Percentiles rank a stretch among this genome's conserved stretches.
phyloP scores from a whole-genome alignment of 1,139 yeast species.

The Meyerozyma carpophila region DNA sequence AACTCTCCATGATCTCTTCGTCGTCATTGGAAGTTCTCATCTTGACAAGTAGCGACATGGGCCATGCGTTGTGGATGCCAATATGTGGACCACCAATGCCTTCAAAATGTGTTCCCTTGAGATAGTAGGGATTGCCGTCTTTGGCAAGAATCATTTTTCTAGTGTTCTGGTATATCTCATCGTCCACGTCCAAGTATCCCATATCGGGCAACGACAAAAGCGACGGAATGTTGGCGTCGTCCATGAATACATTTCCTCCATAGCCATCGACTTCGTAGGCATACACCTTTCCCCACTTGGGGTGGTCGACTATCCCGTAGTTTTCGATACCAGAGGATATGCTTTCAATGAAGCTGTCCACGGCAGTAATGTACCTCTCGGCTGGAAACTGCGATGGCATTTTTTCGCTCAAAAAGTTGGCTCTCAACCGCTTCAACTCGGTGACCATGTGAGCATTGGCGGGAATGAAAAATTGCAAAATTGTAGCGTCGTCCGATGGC shows the following conservation, averaged over 20 bases:
- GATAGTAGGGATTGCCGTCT: slow-evolving; percentile 72
- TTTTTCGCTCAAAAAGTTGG: slow-evolving; percentile 14
- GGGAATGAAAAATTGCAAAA: slow-evolving; percentile 76
- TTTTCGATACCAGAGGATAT: slow-evolving; percentile 56
- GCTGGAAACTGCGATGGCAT: slow-evolving; percentile 6
- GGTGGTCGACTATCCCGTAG: slow-evolving; percentile 63
- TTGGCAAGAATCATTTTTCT: slow-evolving; percentile 68
- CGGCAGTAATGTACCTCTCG: slow-evolving; percentile 11
- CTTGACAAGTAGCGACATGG: slow-evolving; percentile 71
- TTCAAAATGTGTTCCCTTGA: slow-evolving; percentile 54
- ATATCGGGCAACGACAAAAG: slow-evolving; percentile 75
- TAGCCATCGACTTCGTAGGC: slow-evolving; percentile 91
- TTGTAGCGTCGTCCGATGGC: slow-evolving; percentile 87
- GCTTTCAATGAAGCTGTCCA: slow-evolving; percentile 31
- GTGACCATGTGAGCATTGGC: slow-evolving; percentile 77
- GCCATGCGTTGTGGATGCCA: slow-evolving; percentile 83
- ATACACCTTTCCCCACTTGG: slow-evolving; percentile 66
- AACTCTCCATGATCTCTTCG: slow-evolving; percentile 50
- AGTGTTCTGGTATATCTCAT: slow-evolving; percentile 70
- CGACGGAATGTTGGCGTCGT: slow-evolving; percentile 88
- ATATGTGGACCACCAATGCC: slow-evolving; percentile 93
- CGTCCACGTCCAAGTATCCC: slow-evolving; percentile 52
- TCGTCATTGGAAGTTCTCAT: slow-evolving; percentile 75
- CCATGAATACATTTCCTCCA: slow-evolving; percentile 73
- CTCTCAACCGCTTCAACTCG: slow-evolving; percentile 43